Base-by-base conservation (phyloP, 1,284 basidiomycete genomes). In the Cronartium quercuum region DNA sequence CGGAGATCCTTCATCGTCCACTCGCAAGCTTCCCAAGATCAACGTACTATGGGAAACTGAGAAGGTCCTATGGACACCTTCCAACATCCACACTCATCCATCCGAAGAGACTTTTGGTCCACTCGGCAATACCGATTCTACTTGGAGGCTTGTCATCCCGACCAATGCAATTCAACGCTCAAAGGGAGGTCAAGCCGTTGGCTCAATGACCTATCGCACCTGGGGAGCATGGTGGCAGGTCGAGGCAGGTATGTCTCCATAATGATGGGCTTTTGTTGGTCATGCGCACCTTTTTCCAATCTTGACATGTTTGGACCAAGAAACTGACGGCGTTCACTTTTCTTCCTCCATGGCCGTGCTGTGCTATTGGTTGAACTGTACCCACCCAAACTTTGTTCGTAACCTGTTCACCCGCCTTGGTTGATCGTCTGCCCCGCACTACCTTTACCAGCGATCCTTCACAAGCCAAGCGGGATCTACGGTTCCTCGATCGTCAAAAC, bases 171-270 rank as follows among this genome's bases (percentile, higher is more conserved):
- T 57, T n/a, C 35, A 34, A 61, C n/a, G 35, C 7, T 47, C 44
- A 4, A 29, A n/a, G 2, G 44, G 42, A 29, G 40, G 42, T 29
- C n/a, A 38, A 21, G 66, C 66, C 24, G 37, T 69, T 5, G 58
- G 68, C 24, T 69, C 68, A 15, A 69, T 69, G 38, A 61, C 35
- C 21, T 62, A 61, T 60, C 55, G 58, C 29, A 47, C 38, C 35
- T 69, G 68, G 68, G 47, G 42, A 69, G 55, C 58, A 10, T 69
- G 68, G 68, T 69, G 68, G 68, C 68, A 69, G 37, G 68, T 69
- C 18, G 68, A 69, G 47, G 60, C 68, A 34, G 68, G 68, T 69
- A 42, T 13, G 58, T n/a, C n/a, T n/a, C n/a, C n/a, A n/a, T n/a
- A n/a, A n/a, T n/a, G n/a, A n/a, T n/a, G n/a, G n/a, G n/a, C n/a